Percentiles rank a stretch among this genome's conserved stretches.
Conservation (phyloP, 139 green algal genomes). For the Eudorina sp. region DNA sequence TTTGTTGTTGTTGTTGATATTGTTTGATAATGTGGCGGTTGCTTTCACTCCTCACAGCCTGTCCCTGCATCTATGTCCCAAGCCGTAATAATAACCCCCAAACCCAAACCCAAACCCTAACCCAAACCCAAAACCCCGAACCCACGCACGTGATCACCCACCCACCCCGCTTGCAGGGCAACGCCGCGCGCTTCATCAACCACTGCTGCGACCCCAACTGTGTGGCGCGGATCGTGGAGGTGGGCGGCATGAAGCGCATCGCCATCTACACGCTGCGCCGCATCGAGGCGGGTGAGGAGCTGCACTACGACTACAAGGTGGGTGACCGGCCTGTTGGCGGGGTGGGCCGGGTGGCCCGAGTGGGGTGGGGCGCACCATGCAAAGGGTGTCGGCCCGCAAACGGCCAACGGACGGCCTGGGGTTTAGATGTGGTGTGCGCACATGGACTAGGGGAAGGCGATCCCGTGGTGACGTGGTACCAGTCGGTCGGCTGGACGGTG, state of each 20-base stretch:
- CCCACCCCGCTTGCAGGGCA: slow-evolving; percentile 53
- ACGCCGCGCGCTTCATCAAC: slow-evolving; percentile 91
- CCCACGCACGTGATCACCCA: background rate
- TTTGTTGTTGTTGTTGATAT: too few relatives aligned
- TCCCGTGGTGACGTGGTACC: background rate
- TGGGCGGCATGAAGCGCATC: slow-evolving; percentile 76
- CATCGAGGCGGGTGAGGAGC: slow-evolving; percentile 83
- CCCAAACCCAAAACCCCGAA: background rate
- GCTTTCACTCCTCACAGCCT: too few relatives aligned
- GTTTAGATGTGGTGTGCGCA: background rate
- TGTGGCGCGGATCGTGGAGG: slow-evolving; percentile 78
- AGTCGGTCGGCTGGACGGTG: background rate
- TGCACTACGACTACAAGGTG: slow-evolving; percentile 92
- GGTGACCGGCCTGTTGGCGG: background rate
- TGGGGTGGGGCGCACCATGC: background rate
- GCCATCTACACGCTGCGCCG: slow-evolving; percentile 83
- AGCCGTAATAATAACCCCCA: too few relatives aligned
- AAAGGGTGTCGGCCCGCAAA: too few relatives aligned
- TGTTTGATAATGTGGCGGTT: too few relatives aligned
- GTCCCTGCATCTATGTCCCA: background rate
- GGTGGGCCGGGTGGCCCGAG: background rate
- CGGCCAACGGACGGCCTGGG: too few relatives aligned
- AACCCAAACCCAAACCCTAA: background rate
- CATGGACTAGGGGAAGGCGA: background rate
- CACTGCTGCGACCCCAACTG: slow-evolving; percentile 95